Percentiles rank a stretch among this genome's conserved stretches.
Evolutionary conservation across 1,284 basidiomycete species (phyloP).

Genomic region (Schizophyllum amplum): DNA sequence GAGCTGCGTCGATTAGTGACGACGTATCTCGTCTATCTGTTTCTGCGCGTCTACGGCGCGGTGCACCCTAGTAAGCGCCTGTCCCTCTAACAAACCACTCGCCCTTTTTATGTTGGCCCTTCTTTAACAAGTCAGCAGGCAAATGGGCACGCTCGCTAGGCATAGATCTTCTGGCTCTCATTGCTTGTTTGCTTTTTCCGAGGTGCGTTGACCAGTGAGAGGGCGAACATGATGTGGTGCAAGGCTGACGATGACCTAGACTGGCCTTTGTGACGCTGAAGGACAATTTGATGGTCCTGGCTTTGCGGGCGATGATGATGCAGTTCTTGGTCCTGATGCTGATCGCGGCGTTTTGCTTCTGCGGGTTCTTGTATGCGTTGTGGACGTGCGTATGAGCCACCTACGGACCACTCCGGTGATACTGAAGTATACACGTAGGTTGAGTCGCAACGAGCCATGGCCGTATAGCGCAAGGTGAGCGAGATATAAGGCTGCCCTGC

Average conservation of each 20-base stretch:
- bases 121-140: slow-evolving; percentile 26
- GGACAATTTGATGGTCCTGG: slow-evolving; percentile 78
- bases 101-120: neutral
- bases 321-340: slow-evolving; percentile 77
- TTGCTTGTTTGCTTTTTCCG: slow-evolving; percentile 84
- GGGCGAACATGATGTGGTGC: neutral
- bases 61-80: slow-evolving; percentile 45
- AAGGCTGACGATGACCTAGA: slow-evolving; percentile 25
- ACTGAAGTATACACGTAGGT: slow-evolving; percentile 27
- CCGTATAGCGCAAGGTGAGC: slow-evolving; percentile 21
- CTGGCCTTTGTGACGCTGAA: slow-evolving; percentile 83
- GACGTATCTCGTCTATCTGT: slow-evolving; percentile 68
- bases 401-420: slow-evolving; percentile 1
- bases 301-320: slow-evolving; percentile 73
- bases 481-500: no score
- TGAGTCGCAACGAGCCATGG: slow-evolving; percentile 52
- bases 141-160: slow-evolving; percentile 56
- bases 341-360: slow-evolving; percentile 85
- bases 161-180: slow-evolving; percentile 66
- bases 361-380: slow-evolving; percentile 85
- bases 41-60: slow-evolving; percentile 66
- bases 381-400: slow-evolving; percentile 64
- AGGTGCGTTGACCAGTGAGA: no score
- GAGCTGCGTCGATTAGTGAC: slow-evolving; percentile 42
- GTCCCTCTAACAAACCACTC: slow-evolving; percentile 2